Evolutionary conservation across 768 basidiomycete genomes (phyloP).

Genomic region (Porpolomopsis calyptriformis): DNA sequence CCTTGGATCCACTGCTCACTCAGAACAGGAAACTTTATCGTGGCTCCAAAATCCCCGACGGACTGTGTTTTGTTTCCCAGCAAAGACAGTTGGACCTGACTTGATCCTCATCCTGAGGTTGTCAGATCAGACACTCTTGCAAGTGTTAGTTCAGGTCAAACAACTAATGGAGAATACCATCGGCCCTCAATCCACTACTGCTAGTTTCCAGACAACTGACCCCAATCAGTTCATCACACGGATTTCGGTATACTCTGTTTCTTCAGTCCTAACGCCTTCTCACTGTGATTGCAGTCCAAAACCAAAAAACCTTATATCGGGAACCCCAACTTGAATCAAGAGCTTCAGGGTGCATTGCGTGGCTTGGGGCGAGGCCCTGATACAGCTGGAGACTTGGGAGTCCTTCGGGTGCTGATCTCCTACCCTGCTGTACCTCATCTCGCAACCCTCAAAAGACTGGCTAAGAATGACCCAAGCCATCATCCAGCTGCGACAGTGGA

Average conservation of each 20-base stretch:
- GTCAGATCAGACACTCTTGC: not conserved
- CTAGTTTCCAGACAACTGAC: not conserved
- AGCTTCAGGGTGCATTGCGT: not conserved
- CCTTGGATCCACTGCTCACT: not conserved
- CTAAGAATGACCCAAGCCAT: no score
- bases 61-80: conserved; percentile 3
- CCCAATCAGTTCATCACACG: not conserved
- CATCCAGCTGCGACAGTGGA: no score
- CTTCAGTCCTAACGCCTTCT: not conserved
- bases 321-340: not conserved
- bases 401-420: not conserved
- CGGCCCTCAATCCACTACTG: not conserved
- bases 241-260: no score
- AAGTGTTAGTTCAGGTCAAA: conserved; percentile 2
- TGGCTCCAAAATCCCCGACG: conserved; percentile 2
- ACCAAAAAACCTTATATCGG: not conserved
- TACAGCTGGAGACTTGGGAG: not conserved
- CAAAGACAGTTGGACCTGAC: not conserved
- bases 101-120: not conserved
- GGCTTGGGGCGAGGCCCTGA: not conserved
- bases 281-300: not conserved
- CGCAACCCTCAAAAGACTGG: no score
- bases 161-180: not conserved
- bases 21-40: not conserved
- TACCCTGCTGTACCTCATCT: not conserved